Evolutionary conservation across 768 basidiomycete genomes (phyloP), one percentile per base, ranked within the genome.

Genomic region (Lentinula boryana): DNA sequence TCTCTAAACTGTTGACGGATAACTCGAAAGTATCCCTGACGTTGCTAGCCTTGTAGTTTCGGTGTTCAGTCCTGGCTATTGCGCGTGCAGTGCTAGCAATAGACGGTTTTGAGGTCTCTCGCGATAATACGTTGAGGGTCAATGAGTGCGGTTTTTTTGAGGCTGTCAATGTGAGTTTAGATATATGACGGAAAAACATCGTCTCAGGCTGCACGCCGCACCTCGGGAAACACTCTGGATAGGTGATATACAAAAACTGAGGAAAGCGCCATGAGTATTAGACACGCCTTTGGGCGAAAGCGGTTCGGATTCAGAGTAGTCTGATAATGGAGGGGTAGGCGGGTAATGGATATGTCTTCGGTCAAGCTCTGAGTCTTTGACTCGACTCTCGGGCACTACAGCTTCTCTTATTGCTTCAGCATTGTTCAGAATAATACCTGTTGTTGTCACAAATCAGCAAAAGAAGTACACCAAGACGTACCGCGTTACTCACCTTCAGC

Each of bases 251-350:
- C 58, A 60, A 36, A 71, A 46, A n/a, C 67, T 71, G 33, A 69
- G 65, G 27, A 67, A 66, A 18, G 70, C 64, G 4, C 63, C 56
- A 12, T 65, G 64, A 35, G 46, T 52, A 18, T 60, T 60, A 9
- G 61, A 8, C 32, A 60, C 61, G 33, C 68, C 62, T 56, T 73
- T 78, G 9, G 87, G 87, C 2, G 87, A 86, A 27, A 84, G 73
- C 32, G 85, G 78, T 60, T 85, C 77, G 10, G 89, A 89, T 27
- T 81, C 83, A 27, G 87, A 84, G 66, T 79, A 80, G 69, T 90
- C 89, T 7, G 90, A 92, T 16, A 81, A 74, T 3, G 90, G 91
- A n/a, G 90, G 91, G 0, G 90, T 92, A 48, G 84, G 75, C 43
- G 90, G 91, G 69, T 85, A 91, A 66, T 85, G 82, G 3, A 81